These are phyloP conservation scores for Mucor mucedo DNA, from an alignment of 371 early-diverging fungal genomes.

Conservation along the genomic window DNA sequence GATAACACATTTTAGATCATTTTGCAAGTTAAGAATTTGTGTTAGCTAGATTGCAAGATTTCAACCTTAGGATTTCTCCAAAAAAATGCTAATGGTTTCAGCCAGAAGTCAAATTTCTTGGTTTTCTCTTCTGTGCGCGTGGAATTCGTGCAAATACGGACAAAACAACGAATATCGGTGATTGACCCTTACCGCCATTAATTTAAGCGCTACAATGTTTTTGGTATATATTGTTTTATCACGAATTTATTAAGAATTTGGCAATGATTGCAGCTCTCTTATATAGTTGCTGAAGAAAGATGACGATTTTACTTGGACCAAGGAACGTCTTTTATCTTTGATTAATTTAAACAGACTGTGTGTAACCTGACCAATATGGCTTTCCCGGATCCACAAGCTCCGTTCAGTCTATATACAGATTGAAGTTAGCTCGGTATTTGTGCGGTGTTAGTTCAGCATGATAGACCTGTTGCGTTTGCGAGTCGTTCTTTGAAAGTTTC, in stretches of 20 bases:
- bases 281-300: constrained; percentile 8
- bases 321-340: constrained; percentile 6
- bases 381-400: constrained; percentile 1
- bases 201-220: constrained; percentile 30
- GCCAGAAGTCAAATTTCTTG: constrained; percentile 41
- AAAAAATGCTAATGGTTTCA: no score
- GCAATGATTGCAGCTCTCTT: constrained; percentile 25
- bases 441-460: constrained; percentile 14
- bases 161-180: constrained; percentile 30
- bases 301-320: neutral
- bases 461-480: constrained; percentile 24
- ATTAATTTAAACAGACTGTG: constrained; percentile 21
- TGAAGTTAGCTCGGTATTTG: no score
- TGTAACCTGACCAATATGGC: neutral
- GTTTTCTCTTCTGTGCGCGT: constrained; percentile 34
- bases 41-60: constrained; percentile 31
- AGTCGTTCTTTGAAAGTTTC: constrained; percentile 10
- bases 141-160: constrained; percentile 35
- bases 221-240: constrained; percentile 37
- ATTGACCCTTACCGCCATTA: constrained; percentile 36
- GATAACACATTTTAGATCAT: no score
- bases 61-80: constrained; percentile 41
- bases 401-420: no score
- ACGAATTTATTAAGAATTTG: constrained; percentile 22
- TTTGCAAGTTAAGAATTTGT: constrained; percentile 6